A percentile compares a stretch with the other conserved stretches of the same genome.
phyloP scores from a whole-genome alignment of 331 rosid species.

The Phaseolus coccineus region DNA sequence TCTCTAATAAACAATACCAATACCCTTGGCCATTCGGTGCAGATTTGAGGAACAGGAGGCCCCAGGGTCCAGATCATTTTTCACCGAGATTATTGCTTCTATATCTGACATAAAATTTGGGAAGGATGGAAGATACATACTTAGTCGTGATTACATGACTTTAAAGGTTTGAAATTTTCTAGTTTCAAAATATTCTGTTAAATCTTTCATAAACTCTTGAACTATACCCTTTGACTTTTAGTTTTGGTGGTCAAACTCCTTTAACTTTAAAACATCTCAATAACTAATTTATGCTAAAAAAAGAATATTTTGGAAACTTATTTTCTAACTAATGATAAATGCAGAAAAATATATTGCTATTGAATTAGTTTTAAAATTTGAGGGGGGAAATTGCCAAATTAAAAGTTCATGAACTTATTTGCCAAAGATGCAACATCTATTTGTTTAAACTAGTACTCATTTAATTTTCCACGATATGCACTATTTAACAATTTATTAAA shows the following conservation, averaged over 20 bases:
- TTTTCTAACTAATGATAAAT: constrained; percentile 4
- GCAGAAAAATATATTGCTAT: background rate
- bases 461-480: too few relatives aligned
- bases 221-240: background rate
- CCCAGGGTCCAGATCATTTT: constrained; percentile 96
- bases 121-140: constrained; percentile 93
- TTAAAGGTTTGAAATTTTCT: constrained; percentile 73
- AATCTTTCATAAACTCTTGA: constrained; percentile 19
- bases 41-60: constrained; percentile 98
- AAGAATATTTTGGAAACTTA: constrained; percentile 11
- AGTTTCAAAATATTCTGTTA: constrained; percentile 26
- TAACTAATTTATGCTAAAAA: background rate
- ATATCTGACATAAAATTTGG: constrained; percentile 95
- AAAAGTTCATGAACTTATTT: background rate
- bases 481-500: too few relatives aligned
- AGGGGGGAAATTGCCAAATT: background rate
- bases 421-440: too few relatives aligned
- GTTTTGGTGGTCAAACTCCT: constrained; percentile 16
- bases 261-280: background rate
- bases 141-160: constrained; percentile 99
- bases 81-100: constrained; percentile 98
- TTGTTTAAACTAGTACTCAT: too few relatives aligned
- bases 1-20: constrained; percentile 42
- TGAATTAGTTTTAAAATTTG: background rate
- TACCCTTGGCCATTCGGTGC: constrained; percentile 40